Evolutionary conservation across 2,329 filamentous ascomycete genomes (phyloP).

Genomic region (Aspergillus sp.): DNA sequence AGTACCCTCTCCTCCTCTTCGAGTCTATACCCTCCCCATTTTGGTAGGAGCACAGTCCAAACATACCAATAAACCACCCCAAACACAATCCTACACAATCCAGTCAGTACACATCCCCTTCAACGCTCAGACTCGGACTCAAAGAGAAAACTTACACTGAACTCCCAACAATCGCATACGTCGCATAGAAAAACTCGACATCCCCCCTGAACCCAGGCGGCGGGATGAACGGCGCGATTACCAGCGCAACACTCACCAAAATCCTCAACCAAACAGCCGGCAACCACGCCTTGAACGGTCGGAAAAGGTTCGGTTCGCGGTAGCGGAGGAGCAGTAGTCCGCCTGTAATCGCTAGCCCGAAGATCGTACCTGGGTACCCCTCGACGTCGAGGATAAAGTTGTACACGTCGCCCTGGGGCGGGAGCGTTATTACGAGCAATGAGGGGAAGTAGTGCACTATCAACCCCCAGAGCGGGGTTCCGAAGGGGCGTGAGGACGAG

Average conservation of each 20-base stretch:
- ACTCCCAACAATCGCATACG: constrained; percentile 58
- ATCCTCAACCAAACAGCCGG: constrained; percentile 63
- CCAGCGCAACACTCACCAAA: constrained; percentile 50
- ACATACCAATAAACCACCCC: constrained; percentile 71
- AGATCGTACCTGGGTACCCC: constrained; percentile 68
- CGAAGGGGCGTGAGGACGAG: constrained; percentile 69
- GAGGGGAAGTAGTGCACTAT: constrained; percentile 72
- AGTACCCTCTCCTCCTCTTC: constrained; percentile 66
- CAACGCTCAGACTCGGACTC: neutral
- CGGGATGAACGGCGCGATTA: constrained; percentile 67
- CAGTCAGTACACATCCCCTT: constrained; percentile 10
- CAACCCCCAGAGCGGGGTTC: constrained; percentile 69
- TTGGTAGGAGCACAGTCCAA: constrained; percentile 66
- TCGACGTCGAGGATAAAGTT: constrained; percentile 75
- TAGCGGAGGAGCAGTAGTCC: constrained; percentile 66
- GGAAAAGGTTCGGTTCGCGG: constrained; percentile 61
- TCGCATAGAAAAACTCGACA: constrained; percentile 55
- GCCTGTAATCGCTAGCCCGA: constrained; percentile 60
- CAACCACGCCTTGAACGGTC: constrained; percentile 70
- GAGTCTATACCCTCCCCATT: constrained; percentile 62
- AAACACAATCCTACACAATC: constrained; percentile 55
- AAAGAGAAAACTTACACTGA: constrained; percentile 43
- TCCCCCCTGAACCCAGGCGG: constrained; percentile 54
- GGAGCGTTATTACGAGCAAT: constrained; percentile 67
- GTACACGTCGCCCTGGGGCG: constrained; percentile 69